Conservation (phyloP, 768 basidiomycete genomes). For the Rhodotorula taiwanensis region DNA sequence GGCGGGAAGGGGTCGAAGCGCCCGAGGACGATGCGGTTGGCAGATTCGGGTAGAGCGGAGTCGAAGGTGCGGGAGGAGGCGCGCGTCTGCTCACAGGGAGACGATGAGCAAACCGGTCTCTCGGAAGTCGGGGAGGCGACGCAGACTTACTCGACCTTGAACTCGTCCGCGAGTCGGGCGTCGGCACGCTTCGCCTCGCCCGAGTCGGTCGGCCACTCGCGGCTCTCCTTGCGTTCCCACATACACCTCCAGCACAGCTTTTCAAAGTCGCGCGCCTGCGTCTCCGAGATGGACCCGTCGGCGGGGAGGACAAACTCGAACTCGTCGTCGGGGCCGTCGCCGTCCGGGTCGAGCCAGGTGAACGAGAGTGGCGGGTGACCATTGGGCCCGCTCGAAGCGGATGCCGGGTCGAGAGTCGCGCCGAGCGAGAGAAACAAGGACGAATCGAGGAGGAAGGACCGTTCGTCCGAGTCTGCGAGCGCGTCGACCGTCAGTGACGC, state of each 20-base stretch:
- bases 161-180: slow-evolving; percentile 54
- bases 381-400: slow-evolving; percentile 10
- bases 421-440: slow-evolving; percentile 64
- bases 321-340: slow-evolving; percentile 75
- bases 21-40: background rate
- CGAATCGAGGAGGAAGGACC: slow-evolving; percentile 82
- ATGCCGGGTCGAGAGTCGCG: slow-evolving; percentile 49
- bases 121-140: slow-evolving; percentile 45
- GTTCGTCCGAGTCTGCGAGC: slow-evolving; percentile 86
- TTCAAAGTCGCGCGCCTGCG: slow-evolving; percentile 69
- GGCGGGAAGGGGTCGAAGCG: background rate
- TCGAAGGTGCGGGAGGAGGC: background rate
- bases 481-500: too few species aligned
- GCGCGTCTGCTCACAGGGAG: slow-evolving; percentile 7
- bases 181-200: slow-evolving; percentile 52
- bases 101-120: background rate
- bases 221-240: slow-evolving; percentile 85
- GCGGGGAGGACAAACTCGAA: slow-evolving; percentile 78
- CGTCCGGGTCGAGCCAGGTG: slow-evolving; percentile 76
- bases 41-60: slow-evolving; percentile 14
- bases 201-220: slow-evolving; percentile 58
- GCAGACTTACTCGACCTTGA: slow-evolving; percentile 82
- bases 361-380: slow-evolving; percentile 63
- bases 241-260: slow-evolving; percentile 91
- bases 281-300: slow-evolving; percentile 52